A percentile compares a stretch with the other conserved stretches of the same genome.
Conservation (phyloP, 257 asterid genomes). For the Solanum lycopersicoides region DNA sequence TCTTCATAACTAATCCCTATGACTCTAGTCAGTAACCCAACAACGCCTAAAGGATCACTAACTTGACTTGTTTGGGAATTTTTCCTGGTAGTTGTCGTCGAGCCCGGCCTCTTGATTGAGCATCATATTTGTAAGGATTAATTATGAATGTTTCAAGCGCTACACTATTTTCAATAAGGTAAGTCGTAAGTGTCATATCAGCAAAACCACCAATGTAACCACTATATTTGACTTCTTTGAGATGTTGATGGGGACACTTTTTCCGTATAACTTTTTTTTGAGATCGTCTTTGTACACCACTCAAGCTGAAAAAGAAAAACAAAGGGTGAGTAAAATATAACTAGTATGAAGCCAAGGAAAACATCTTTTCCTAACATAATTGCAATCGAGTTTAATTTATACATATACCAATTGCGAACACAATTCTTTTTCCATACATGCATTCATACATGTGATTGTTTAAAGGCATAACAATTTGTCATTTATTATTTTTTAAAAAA, state of each 20-base stretch:
- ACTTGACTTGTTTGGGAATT: not conserved
- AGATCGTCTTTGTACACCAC: not conserved
- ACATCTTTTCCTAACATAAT: not conserved
- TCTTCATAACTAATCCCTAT: no score
- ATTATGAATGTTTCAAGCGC: not conserved
- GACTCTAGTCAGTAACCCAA: no score
- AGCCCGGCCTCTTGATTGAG: not conserved
- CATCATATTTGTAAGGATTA: not conserved
- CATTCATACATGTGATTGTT: not conserved
- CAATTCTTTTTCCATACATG: not conserved
- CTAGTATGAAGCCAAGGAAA: not conserved
- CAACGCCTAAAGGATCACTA: not conserved
- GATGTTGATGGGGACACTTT: no score
- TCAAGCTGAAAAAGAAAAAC: not conserved
- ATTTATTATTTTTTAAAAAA: no score
- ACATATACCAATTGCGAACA: not conserved
- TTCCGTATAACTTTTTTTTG: not conserved
- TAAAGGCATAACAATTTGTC: no score
- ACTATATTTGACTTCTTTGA: no score
- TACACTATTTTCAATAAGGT: no score
- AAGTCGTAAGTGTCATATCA: not conserved
- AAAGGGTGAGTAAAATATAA: not conserved
- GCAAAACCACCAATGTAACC: not conserved
- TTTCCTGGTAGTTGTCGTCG: not conserved
- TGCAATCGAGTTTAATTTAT: not conserved